Percentiles rank a stretch among this genome's conserved stretches.
phyloP scores from a whole-genome alignment of 306 rosid genomes.

The Astragalus membranaceus region DNA sequence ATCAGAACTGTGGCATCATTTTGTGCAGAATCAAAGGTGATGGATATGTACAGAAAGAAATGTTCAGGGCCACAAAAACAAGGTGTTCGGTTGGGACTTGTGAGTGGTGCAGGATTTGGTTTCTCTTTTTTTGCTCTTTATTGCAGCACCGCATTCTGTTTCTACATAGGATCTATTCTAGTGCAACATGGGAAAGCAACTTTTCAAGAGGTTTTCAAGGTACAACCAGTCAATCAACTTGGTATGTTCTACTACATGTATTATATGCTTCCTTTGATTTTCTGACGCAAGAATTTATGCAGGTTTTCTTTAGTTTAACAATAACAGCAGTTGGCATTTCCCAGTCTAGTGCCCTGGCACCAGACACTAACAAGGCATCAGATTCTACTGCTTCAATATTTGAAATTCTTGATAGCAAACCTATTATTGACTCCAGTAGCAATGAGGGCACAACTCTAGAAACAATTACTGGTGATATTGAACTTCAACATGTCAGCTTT shows the following conservation, averaged over 20 bases:
- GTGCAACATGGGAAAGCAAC: slow-evolving; percentile 56
- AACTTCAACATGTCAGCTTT: slow-evolving; percentile 52
- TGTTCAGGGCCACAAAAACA: slow-evolving; percentile 49
- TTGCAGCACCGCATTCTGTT: slow-evolving; percentile 62
- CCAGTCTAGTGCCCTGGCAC: slow-evolving; percentile 54
- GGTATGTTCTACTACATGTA: not conserved
- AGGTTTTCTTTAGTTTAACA: slow-evolving; percentile 78
- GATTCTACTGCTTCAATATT: slow-evolving; percentile 77
- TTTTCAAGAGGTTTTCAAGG: slow-evolving; percentile 76
- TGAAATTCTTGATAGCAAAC: slow-evolving; percentile 61
- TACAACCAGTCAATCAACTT: not conserved
- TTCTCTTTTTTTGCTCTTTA: slow-evolving; percentile 46
- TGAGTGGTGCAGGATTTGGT: slow-evolving; percentile 76
- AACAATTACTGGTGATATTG: slow-evolving; percentile 42
- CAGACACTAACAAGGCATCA: slow-evolving; percentile 70
- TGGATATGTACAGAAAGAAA: slow-evolving; percentile 55
- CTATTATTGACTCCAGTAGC: slow-evolving; percentile 57
- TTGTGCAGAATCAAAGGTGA: slow-evolving; percentile 76
- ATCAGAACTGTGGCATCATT: slow-evolving; percentile 87
- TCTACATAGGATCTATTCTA: slow-evolving; percentile 65
- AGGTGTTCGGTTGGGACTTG: slow-evolving; percentile 60
- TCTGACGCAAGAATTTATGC: not conserved
- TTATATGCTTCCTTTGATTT: not conserved
- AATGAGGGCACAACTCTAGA: slow-evolving; percentile 39
- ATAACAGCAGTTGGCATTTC: slow-evolving; percentile 67